Conservation (phyloP, 257 asterid species). For the Solanum chiquidenum region DNA sequence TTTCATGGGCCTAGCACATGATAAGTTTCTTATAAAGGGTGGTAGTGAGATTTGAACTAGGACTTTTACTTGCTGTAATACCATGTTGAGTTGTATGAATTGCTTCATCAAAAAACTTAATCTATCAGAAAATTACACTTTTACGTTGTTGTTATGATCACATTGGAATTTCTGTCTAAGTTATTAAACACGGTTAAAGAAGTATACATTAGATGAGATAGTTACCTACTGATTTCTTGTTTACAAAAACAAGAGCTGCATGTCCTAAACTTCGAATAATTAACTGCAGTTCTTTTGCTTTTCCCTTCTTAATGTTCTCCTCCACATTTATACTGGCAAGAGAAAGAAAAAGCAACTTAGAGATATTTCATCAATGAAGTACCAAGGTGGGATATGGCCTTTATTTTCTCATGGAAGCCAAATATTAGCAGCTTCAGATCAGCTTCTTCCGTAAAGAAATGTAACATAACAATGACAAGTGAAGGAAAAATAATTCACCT, state of each 20-base stretch:
- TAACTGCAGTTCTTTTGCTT: slow-evolving; percentile 28
- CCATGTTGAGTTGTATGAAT: too few relatives aligned
- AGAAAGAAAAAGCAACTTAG: background rate
- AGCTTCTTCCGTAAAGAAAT: background rate
- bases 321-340: slow-evolving; percentile 43
- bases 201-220: background rate
- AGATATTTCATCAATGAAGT: background rate
- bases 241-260: slow-evolving; percentile 69
- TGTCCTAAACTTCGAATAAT: slow-evolving; percentile 60
- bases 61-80: too few relatives aligned
- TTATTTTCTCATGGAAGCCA: background rate
- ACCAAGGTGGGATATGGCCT: background rate
- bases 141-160: background rate
- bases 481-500: slow-evolving; percentile 22
- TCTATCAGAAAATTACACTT: background rate
- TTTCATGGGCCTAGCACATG: too few relatives aligned
- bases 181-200: background rate
- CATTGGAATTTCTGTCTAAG: background rate
- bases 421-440: background rate
- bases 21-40: too few relatives aligned
- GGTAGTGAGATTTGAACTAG: too few relatives aligned
- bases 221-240: slow-evolving; percentile 51
- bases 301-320: slow-evolving; percentile 11
- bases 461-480: background rate
- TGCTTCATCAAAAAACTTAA: background rate